Evolutionary conservation across 1,139 yeast species (phyloP).

Genomic region (Suhomyces yuchorum): DNA sequence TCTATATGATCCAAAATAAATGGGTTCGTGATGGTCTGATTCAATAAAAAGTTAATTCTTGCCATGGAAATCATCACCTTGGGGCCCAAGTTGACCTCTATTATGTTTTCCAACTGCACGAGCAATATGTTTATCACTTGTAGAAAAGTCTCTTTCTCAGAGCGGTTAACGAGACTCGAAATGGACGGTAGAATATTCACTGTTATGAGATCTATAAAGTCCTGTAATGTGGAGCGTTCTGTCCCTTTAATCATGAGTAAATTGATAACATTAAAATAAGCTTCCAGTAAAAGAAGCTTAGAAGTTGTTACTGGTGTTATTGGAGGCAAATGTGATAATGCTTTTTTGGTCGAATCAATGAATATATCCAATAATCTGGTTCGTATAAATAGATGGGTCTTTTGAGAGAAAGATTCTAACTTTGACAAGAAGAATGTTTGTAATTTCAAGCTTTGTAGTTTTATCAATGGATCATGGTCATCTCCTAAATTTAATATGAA

Average conservation of each 20-base stretch:
- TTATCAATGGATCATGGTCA: constrained; percentile 48
- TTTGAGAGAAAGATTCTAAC: constrained; percentile 12
- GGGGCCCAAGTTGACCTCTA: constrained; percentile 18
- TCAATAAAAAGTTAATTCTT: constrained; percentile 31
- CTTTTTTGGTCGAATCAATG: constrained; percentile 39
- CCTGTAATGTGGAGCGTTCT: constrained; percentile 5
- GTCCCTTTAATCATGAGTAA: constrained; percentile 16
- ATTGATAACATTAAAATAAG: constrained; percentile 25
- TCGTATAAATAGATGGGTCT: constrained; percentile 20
- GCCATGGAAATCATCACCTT: constrained; percentile 32
- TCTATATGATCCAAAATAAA: constrained; percentile 24
- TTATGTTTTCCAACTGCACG: constrained; percentile 17
- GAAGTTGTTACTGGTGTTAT: constrained; percentile 37
- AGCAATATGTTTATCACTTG: constrained; percentile 20
- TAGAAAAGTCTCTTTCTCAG: constrained; percentile 10
- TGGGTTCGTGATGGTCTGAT: constrained; percentile 35
- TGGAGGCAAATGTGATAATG: constrained; percentile 50
- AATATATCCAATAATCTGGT: constrained; percentile 51
- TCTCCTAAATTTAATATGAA: constrained; percentile 53
- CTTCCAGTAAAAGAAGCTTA: constrained; percentile 23
- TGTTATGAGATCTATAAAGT: constrained; percentile 25
- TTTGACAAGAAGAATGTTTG: constrained; percentile 18
- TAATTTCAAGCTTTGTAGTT: constrained; percentile 46
- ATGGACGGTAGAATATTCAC: constrained; percentile 26
- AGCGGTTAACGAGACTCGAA: constrained; percentile 20